Evolutionary conservation across 148 eudicot species (phyloP).

Genomic region (Diospyros lotus): DNA sequence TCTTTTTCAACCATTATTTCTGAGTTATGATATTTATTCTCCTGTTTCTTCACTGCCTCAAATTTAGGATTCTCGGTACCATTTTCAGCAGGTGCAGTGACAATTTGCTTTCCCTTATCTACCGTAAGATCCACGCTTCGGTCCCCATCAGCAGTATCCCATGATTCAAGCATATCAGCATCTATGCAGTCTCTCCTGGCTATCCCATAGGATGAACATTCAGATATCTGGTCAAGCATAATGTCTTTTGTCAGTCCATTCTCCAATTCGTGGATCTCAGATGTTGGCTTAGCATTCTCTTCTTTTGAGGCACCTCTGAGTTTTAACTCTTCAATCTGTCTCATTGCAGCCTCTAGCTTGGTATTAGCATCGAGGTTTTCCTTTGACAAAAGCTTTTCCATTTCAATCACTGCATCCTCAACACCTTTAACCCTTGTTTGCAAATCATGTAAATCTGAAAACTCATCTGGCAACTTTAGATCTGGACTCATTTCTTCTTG

Average conservation of each 20-base stretch:
- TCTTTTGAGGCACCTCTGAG: slow-evolving; percentile 47
- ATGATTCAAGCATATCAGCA: slow-evolving; percentile 44
- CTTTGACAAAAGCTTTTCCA: slow-evolving; percentile 39
- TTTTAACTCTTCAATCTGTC: slow-evolving; percentile 50
- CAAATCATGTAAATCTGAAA: slow-evolving; percentile 45
- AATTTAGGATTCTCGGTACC: slow-evolving; percentile 13
- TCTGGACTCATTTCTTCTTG: slow-evolving; percentile 21
- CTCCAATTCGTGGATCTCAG: slow-evolving; percentile 45
- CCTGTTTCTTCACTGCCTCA: slow-evolving; percentile 38
- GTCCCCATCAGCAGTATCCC: slow-evolving; percentile 62
- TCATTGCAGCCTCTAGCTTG: slow-evolving; percentile 54
- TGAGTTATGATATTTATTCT: slow-evolving; percentile 33
- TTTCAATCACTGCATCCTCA: slow-evolving; percentile 49
- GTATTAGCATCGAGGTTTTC: slow-evolving; percentile 45
- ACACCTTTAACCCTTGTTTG: slow-evolving; percentile 55
- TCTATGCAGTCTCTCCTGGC: slow-evolving; percentile 29
- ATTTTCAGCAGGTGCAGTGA: slow-evolving; percentile 19
- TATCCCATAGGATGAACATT: slow-evolving; percentile 53
- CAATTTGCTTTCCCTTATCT: slow-evolving; percentile 32
- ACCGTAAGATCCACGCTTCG: slow-evolving; percentile 55
- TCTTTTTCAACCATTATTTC: slow-evolving; percentile 55
- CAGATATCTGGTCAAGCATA: slow-evolving; percentile 77
- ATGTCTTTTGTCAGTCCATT: slow-evolving; percentile 73
- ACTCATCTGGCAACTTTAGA: slow-evolving; percentile 17
- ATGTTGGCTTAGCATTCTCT: slow-evolving; percentile 29